Evolutionary conservation across 2,329 filamentous ascomycete genomes (phyloP).

Genomic region (Tolypocladium cylindrosporum): DNA sequence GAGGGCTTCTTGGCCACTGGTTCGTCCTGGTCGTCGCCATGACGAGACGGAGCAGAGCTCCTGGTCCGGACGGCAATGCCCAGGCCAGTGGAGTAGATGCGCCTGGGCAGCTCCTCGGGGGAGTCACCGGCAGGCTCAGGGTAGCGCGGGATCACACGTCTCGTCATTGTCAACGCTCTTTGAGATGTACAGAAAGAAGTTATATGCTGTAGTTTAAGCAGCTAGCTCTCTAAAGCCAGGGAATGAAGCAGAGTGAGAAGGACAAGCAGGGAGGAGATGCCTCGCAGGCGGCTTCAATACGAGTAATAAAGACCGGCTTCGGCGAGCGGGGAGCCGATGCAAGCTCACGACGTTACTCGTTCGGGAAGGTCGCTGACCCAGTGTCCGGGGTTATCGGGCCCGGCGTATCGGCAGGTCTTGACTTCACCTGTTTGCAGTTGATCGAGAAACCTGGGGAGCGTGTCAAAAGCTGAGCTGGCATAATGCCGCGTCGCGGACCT

Average conservation of each 20-base stretch:
- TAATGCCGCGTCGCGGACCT: too few relatives aligned
- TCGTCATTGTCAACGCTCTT: neutral
- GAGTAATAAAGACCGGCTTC: neutral
- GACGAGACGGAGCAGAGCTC: neutral
- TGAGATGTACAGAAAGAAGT: neutral
- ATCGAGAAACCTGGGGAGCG: too few relatives aligned
- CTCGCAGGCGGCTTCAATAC: neutral
- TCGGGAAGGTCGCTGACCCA: neutral
- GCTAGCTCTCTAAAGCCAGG: neutral
- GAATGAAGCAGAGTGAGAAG: neutral
- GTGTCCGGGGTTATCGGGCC: neutral
- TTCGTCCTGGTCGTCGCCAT: neutral
- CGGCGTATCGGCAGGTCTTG: neutral
- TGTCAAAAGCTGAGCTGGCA: too few relatives aligned
- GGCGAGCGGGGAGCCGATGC: neutral
- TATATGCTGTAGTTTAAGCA: neutral
- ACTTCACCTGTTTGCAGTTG: neutral
- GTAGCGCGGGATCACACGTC: slow-evolving; percentile 1
- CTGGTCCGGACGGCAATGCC: slow-evolving; percentile 14
- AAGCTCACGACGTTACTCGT: neutral
- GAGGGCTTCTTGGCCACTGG: slow-evolving; percentile 12
- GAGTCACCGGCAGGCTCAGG: neutral
- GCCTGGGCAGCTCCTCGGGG: neutral
- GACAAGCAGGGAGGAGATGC: neutral
- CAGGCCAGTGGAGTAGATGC: slow-evolving; percentile 18